phyloP scores from a whole-genome alignment of 1,284 basidiomycete species.

The Xanthoconium separans region DNA sequence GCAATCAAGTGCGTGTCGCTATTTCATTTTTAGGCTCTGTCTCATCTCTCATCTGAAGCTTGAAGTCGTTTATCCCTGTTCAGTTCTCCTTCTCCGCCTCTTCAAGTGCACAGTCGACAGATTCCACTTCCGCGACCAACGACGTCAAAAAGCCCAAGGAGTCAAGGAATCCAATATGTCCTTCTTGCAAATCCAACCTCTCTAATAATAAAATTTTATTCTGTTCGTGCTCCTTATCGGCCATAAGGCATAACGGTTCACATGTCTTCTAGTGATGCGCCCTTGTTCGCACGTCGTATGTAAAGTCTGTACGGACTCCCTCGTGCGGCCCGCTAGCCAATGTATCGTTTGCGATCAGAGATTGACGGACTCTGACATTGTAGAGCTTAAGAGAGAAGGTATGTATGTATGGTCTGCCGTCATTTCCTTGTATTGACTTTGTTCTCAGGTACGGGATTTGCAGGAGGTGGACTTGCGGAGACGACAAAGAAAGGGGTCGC shows the following conservation, averaged over 20 bases:
- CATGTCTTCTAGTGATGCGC: slow-evolving; percentile 55
- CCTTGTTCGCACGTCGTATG: slow-evolving; percentile 86
- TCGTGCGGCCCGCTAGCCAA: slow-evolving; percentile 71
- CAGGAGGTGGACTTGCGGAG: slow-evolving; percentile 88
- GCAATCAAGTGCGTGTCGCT: slow-evolving; percentile 60
- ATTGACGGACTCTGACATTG: slow-evolving; percentile 65
- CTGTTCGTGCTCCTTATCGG: slow-evolving; percentile 46
- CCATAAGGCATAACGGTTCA: background rate
- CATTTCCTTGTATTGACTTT: slow-evolving; percentile 2
- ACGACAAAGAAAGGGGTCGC: slow-evolving; percentile 70
- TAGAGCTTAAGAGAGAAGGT: slow-evolving; percentile 82
- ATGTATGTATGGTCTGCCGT: slow-evolving; percentile 16
- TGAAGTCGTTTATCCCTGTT: slow-evolving; percentile 77
- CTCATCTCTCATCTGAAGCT: slow-evolving; percentile 37
- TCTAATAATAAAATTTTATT: slow-evolving; percentile 75
- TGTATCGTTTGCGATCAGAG: slow-evolving; percentile 80
- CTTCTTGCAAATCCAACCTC: slow-evolving; percentile 83
- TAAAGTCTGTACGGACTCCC: slow-evolving; percentile 81
- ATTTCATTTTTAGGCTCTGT: background rate
- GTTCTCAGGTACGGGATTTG: slow-evolving; percentile 77
- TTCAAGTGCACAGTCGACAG: slow-evolving; percentile 38
- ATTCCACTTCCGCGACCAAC: slow-evolving; percentile 42
- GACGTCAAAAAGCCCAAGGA: slow-evolving; percentile 48
- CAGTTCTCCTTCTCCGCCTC: slow-evolving; percentile 58
- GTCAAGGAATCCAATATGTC: slow-evolving; percentile 68